A percentile compares a stretch with the other conserved stretches of the same genome.
phyloP scores from a whole-genome alignment of 805 yeast species.

The Metschnikowia anglica region DNA sequence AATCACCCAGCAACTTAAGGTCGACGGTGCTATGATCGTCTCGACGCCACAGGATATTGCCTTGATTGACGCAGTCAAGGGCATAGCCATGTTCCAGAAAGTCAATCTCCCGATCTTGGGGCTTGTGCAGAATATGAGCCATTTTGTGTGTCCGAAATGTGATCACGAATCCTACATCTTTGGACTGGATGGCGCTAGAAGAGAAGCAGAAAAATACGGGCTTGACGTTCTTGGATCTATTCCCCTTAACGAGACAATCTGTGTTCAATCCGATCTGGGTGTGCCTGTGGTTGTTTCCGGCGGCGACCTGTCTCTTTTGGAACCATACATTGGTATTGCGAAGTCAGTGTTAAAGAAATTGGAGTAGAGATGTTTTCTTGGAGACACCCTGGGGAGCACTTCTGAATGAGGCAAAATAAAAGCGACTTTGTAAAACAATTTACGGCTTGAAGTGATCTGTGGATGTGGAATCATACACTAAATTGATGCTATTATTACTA shows the following conservation, averaged over 20 bases:
- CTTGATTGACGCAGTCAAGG: constrained; percentile 73
- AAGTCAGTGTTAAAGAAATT: constrained; percentile 24
- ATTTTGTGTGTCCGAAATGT: constrained; percentile 73
- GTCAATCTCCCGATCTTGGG: constrained; percentile 74
- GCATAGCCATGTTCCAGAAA: constrained; percentile 73
- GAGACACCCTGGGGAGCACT: neutral
- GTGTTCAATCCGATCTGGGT: constrained; percentile 62
- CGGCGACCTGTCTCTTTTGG: constrained; percentile 35
- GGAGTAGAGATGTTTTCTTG: constrained; percentile 1
- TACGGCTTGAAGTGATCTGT: no score
- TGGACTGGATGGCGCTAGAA: constrained; percentile 59
- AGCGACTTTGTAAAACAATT: no score
- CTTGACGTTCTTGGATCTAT: constrained; percentile 61
- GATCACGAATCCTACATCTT: constrained; percentile 70
- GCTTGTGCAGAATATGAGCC: constrained; percentile 80
- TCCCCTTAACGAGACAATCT: constrained; percentile 63
- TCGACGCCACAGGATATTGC: constrained; percentile 89
- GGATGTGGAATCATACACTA: no score
- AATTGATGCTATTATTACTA: no score
- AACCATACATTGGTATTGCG: constrained; percentile 53
- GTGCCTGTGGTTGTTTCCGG: constrained; percentile 55
- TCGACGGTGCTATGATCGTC: constrained; percentile 79
- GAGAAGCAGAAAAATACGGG: constrained; percentile 49
- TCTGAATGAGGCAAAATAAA: neutral
- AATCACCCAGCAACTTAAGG: constrained; percentile 70